Evolutionary conservation across 441 rosid species (phyloP), one percentile per base, ranked within the genome.

Genomic region (Biscutella laevigata): DNA sequence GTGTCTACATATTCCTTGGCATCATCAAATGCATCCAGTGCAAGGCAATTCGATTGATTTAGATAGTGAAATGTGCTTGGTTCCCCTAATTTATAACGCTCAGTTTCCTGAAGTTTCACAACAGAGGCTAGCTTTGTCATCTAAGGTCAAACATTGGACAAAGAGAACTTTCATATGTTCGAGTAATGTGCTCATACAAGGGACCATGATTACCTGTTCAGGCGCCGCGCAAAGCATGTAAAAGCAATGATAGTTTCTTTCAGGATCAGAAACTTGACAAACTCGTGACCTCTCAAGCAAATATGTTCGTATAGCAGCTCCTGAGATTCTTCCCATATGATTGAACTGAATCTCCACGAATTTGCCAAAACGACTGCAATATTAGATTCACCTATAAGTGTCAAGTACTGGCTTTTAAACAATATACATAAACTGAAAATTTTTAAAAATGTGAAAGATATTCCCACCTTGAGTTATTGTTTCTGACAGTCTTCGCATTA

Each of bases 171-270:
- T 39, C 50, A 46, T 32, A 36, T 19, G 29, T 32, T 28, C 29
- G 11, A 48, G 37, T 39, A 25, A 34, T 36, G 60, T 21, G 43
- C 11, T 24, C 27, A 63, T 32, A 49, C 20, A 63, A 29, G 45
- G 66, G 39, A 60, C 40, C 45, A 40, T 48, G 16, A 59, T 64
- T 79, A 79, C 92, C 82, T 84, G 64, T 6, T 68, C 57, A 4
- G 91, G 83, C 14, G 86, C 92, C 60, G 86, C 83, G 67, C 92
- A 84, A 51, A 84, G 83, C 88, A 84, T 81, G 58, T 84, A 84
- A 66, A 84, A 84, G 72, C 88, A 84, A 38, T 84, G 92, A 53
- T 84, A 84, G 68, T 84, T 84, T 71, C 92, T 75, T 69, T 84
- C 92, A 25, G 88, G 92, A 68, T 84, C 88, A 63, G 92, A 84